Base-by-base conservation (phyloP, 2,329 filamentous ascomycete genomes). In the Trichoderma oligosporum region DNA sequence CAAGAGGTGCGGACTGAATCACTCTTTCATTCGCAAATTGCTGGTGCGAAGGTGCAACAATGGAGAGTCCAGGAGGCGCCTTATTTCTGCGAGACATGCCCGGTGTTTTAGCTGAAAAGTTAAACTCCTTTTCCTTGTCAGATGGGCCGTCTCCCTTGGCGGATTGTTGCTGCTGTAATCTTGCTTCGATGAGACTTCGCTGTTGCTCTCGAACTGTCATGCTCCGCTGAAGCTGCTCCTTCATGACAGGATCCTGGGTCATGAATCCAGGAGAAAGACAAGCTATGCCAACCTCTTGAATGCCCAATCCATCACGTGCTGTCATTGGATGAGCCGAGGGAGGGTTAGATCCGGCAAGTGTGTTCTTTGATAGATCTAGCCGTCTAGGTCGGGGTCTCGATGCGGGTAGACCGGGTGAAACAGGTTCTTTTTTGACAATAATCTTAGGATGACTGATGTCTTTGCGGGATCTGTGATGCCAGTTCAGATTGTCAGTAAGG, bases 181-280 rank as follows among this genome's bases (percentile, higher is more conserved):
- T 84, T 33, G 90, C 86, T 74, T 97, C 94, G 65, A 99, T 99
- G 64, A 99, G 93, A 63, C 91, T 89, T 64, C 93, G 83, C 73
- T 99, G 94, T 70, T 96, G 91, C 64, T 99, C 93, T 62, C 92
- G 82, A 27, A 99, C 92, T 44, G 89, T 91, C 73, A 97, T 84
- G 73, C 94, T 97, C 64, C 93, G 85, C 74, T 97, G 91, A 53
- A 99, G 78, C 73, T 97, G 92, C 73, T 96, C 91, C 69, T 94
- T 87, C 91, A 97, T 95, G 18, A 88, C 83, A n/a, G 94, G 93
- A 72, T 99, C 91, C 66, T 97, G 89, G 14, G 94, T 97, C 63
- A 95, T 86, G 68, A 99, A 97, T 54, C 94, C 94, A 0, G 94
- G 94, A 2, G 94, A 97, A 56, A 99, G 79, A 68, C 94, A 99